Evolutionary conservation across 1,139 yeast genomes (phyloP), one percentile per base, ranked within the genome.

Genomic region (Ogataea hybrid): DNA sequence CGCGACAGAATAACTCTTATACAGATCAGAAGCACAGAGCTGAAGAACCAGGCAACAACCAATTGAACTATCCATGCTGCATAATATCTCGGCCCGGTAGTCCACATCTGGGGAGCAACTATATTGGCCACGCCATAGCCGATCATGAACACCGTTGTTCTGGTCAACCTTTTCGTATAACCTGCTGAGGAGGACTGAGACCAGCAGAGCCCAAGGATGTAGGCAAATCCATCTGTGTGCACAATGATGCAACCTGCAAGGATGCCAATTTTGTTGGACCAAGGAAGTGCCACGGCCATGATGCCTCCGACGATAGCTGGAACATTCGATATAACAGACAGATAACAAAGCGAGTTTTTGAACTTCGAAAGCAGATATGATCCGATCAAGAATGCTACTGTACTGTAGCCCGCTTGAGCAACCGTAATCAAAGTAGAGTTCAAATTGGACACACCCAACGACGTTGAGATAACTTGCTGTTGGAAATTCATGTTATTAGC

Each of bases 101-200:
- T 45, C 61, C 63, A 58, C 9, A 58, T 30, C 35, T 61, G 64
- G 2, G 64, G 54, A 14, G 61, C 53, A 29, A 58, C 43, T 21
- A 56, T 25, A 46, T 61, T 60, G 9, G 49, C 52, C 28, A 53
- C 44, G 25, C 53, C 47, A 41, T 57, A 62, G 3, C 46, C 39
- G 10, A 58, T 30, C 41, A 53, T 50, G 40, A 54, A 51, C n/a
- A 54, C 33, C 1, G 52, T 41, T 10, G 51, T 61, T 56, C 57
- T 56, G 28, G 42, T 50, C 25, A 52, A 48, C 46, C 50, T 53
- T 51, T 59, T 63, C 3, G 65, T 55, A 43, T 57, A 55, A 28
- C 63, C 66, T 15, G 60, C 56, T 30, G 59, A 54, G 25, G 57
- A 48, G 1, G 64, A 49, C n/a, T 47, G 48, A 2, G 51, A 35